These are phyloP conservation scores for Metschnikowia aberdeeniae DNA, from an alignment of 805 yeast genomes.

Conservation along the genomic window DNA sequence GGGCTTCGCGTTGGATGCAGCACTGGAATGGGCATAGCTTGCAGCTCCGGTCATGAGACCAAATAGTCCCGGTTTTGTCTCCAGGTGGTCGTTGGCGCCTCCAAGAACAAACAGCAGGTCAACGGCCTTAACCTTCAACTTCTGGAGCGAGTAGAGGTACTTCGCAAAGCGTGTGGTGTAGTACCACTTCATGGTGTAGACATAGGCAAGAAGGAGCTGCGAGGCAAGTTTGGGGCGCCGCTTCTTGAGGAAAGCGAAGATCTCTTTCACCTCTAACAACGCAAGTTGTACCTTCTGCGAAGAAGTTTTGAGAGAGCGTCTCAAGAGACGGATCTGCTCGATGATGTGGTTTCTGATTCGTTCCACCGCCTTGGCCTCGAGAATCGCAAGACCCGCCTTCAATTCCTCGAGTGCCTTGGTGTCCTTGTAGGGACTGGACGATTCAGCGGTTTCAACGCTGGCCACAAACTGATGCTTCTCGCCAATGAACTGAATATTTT, in stretches of 20 bases:
- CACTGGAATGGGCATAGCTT: neutral
- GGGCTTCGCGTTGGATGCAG: neutral
- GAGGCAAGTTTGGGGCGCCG: constrained; percentile 61
- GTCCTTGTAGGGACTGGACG: constrained; percentile 16
- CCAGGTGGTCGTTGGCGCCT: constrained; percentile 22
- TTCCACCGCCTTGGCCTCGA: constrained; percentile 65
- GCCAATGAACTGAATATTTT: constrained; percentile 51
- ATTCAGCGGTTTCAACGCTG: constrained; percentile 9
- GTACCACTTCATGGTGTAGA: constrained; percentile 91
- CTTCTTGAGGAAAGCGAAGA: constrained; percentile 51
- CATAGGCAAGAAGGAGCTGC: constrained; percentile 75
- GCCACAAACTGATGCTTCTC: constrained; percentile 57
- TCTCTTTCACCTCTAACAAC: constrained; percentile 58
- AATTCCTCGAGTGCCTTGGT: constrained; percentile 27
- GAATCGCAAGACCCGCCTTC: constrained; percentile 39
- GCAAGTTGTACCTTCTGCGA: constrained; percentile 73
- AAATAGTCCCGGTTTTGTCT: constrained; percentile 12
- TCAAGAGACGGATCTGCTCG: constrained; percentile 57
- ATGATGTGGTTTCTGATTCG: constrained; percentile 70
- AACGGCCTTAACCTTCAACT: constrained; percentile 50
- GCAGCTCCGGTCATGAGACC: constrained; percentile 10
- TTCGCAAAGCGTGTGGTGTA: constrained; percentile 74
- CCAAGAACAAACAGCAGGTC: constrained; percentile 60
- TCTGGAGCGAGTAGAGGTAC: constrained; percentile 68
- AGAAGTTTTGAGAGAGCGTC: constrained; percentile 53